A percentile compares a stretch with the other conserved stretches of the same genome.
Evolutionary conservation across 495 filamentous ascomycete species (phyloP).

Genomic region (Hyaloscypha variabilis): DNA sequence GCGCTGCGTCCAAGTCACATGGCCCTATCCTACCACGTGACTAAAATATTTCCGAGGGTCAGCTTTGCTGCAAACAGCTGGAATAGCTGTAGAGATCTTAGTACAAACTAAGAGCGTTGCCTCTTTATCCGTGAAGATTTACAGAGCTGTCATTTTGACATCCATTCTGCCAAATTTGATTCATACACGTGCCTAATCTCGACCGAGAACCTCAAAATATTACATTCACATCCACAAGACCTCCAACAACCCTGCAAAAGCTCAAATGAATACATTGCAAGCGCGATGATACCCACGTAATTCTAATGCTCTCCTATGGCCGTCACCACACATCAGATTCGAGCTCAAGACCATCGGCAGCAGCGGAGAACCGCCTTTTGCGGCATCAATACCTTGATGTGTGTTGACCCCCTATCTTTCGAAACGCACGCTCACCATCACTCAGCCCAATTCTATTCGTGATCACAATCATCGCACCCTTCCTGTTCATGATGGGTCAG

Average conservation of each 20-base stretch:
- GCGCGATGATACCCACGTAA: neutral
- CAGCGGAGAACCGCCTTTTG: neutral
- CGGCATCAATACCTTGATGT: neutral
- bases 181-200: neutral
- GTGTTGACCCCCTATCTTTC: neutral
- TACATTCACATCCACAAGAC: neutral
- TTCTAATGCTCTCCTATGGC: neutral
- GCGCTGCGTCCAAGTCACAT: neutral
- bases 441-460: slow-evolving; percentile 28
- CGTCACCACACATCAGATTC: neutral
- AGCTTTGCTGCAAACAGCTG: too few species aligned
- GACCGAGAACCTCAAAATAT: neutral
- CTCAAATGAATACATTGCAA: neutral
- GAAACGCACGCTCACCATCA: neutral
- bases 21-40: neutral
- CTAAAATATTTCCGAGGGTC: too few species aligned
- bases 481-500: slow-evolving; percentile 26
- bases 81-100: too few species aligned
- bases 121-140: neutral
- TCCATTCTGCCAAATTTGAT: neutral
- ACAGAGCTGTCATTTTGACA: neutral
- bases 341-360: neutral
- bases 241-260: neutral
- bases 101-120: too few species aligned
- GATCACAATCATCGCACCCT: slow-evolving; percentile 20